A percentile compares a stretch with the other conserved stretches of the same genome.
Evolutionary conservation across 495 filamentous ascomycete species (phyloP).

Genomic region (Lophium mytilinum): DNA sequence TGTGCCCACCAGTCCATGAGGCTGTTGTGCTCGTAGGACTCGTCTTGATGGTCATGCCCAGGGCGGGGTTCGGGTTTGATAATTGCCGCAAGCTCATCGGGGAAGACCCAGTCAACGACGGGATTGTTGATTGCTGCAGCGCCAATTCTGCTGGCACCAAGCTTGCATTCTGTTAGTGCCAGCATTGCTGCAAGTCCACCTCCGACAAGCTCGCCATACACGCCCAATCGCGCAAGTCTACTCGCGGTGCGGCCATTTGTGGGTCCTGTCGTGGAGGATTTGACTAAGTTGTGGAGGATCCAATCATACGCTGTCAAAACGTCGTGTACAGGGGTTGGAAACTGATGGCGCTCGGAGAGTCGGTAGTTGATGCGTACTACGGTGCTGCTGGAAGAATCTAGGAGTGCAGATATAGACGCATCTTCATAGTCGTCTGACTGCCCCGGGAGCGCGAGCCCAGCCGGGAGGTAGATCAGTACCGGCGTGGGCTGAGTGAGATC

Average conservation of each 20-base stretch:
- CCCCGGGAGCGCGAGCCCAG: constrained; percentile 17
- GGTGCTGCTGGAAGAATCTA: constrained; percentile 25
- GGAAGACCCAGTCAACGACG: constrained; percentile 37
- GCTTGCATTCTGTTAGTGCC: constrained; percentile 48
- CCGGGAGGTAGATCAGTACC: constrained; percentile 33
- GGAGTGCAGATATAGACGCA: constrained; percentile 5
- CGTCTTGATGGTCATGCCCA: neutral
- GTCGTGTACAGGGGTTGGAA: constrained; percentile 38
- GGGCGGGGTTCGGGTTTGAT: neutral
- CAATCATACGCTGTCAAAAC: constrained; percentile 39
- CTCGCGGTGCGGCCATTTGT: neutral
- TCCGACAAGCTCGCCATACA: constrained; percentile 48
- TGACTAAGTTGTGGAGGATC: constrained; percentile 32
- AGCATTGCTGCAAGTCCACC: constrained; percentile 52
- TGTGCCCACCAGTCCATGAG: constrained; percentile 7
- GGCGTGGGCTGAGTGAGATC: constrained; percentile 10
- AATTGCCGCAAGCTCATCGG: constrained; percentile 14
- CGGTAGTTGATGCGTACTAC: constrained; percentile 35
- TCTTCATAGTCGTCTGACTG: constrained; percentile 8
- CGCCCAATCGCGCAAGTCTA: constrained; percentile 30
- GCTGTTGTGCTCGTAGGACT: neutral
- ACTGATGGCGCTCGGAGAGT: constrained; percentile 20
- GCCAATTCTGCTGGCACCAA: constrained; percentile 27
- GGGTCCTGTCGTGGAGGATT: neutral
- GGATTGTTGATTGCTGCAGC: constrained; percentile 37